Percentiles rank a stretch among this genome's conserved stretches.
phyloP scores from a whole-genome alignment of 495 filamentous ascomycete species.

The Neurospora sp. region DNA sequence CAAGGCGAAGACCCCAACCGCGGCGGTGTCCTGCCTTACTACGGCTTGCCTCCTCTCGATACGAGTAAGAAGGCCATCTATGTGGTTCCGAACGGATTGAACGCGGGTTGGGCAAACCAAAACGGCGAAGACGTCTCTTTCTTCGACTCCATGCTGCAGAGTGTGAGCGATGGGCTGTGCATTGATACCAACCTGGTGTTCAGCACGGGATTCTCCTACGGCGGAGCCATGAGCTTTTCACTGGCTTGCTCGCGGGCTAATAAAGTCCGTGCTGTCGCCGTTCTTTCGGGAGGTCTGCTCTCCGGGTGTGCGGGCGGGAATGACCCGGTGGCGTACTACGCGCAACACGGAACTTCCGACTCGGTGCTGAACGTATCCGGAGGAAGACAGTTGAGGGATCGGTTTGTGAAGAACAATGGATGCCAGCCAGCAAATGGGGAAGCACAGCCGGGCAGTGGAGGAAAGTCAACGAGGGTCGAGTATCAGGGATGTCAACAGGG shows the following conservation, averaged over 20 bases:
- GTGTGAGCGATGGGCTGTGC: slow-evolving; percentile 33
- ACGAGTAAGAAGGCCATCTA: slow-evolving; percentile 31
- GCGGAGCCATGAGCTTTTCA: slow-evolving; percentile 38
- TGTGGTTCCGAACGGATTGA: slow-evolving; percentile 32
- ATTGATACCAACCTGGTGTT: slow-evolving; percentile 34
- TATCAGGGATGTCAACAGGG: slow-evolving; percentile 24
- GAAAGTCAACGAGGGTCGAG: slow-evolving; percentile 16
- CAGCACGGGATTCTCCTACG: slow-evolving; percentile 41
- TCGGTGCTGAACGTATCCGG: slow-evolving; percentile 26
- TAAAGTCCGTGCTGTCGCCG: slow-evolving; percentile 34
- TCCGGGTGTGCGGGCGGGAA: slow-evolving; percentile 33
- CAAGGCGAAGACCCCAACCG: slow-evolving; percentile 22
- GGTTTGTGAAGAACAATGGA: slow-evolving; percentile 32
- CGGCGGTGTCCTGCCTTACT: slow-evolving; percentile 26
- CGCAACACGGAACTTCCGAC: slow-evolving; percentile 32
- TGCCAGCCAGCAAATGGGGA: slow-evolving; percentile 16
- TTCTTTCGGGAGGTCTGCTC: slow-evolving; percentile 24
- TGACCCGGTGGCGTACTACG: slow-evolving; percentile 36
- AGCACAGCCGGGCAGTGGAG: slow-evolving; percentile 9
- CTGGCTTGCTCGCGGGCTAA: slow-evolving; percentile 34
- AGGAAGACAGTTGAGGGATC: slow-evolving; percentile 27
- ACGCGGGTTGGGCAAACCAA: slow-evolving; percentile 35
- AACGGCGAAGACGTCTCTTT: slow-evolving; percentile 35
- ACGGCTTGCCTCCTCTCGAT: slow-evolving; percentile 29
- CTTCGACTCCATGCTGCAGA: slow-evolving; percentile 27